These are phyloP conservation scores for Colletotrichum echinochloae DNA, from an alignment of 2,329 filamentous ascomycete species.

Conservation along the genomic window DNA sequence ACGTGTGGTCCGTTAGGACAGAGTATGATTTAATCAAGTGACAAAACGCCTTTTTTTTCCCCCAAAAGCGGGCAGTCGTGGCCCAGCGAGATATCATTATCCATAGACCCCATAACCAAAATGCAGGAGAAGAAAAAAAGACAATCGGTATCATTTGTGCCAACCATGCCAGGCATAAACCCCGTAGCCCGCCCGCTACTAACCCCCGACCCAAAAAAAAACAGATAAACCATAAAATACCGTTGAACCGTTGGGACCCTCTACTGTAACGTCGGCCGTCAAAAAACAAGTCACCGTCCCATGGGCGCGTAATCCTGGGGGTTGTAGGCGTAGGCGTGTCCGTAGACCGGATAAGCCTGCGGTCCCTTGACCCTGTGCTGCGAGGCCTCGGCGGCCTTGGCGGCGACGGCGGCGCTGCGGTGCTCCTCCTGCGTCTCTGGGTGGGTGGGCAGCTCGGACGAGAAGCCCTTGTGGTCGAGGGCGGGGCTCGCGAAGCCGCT, in stretches of 20 bases:
- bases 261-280: background rate
- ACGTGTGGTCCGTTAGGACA: background rate
- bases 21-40: background rate
- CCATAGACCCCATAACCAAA: background rate
- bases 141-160: slow-evolving; percentile 37
- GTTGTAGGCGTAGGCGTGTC: slow-evolving; percentile 52
- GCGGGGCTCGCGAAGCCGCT: slow-evolving; percentile 53
- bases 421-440: slow-evolving; percentile 61
- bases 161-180: background rate
- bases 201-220: too few species aligned
- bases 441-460: slow-evolving; percentile 60
- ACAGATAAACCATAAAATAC: background rate
- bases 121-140: background rate
- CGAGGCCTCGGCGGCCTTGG: slow-evolving; percentile 16
- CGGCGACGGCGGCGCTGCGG: slow-evolving; percentile 17
- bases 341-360: slow-evolving; percentile 42
- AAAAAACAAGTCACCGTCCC: slow-evolving; percentile 4
- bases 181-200: background rate
- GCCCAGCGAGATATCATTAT: slow-evolving; percentile 2
- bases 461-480: slow-evolving; percentile 55
- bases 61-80: background rate
- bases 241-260: background rate
- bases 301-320: slow-evolving; percentile 53
- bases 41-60: slow-evolving; percentile 1
- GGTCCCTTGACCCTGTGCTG: slow-evolving; percentile 35